Base-by-base conservation (phyloP, 1,284 basidiomycete species). In the Cryptococcus floricola region DNA sequence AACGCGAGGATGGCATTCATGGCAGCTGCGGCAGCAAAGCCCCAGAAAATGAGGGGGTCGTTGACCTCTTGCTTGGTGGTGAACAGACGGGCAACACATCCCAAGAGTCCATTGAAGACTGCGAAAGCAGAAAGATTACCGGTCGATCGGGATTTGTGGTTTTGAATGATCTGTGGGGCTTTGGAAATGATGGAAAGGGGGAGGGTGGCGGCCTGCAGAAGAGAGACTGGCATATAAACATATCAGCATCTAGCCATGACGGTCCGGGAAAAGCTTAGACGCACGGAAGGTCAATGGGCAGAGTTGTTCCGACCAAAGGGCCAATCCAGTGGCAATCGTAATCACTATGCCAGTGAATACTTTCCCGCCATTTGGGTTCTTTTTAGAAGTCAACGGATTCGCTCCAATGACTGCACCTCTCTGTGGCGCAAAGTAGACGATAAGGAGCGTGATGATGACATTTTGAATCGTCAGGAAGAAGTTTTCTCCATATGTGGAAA, bases 401-500 rank as follows among this genome's bases (percentile, higher is more conserved):
- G 47, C 44, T 12, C 46, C 46, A 18, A 56, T 51, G 14, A 52
- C 56, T 8, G 59, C 28, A 25, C 58, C 54, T 2, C 52, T 48
- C 0, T 62, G 53, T 0, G 60, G 52, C 1, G 69, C 65, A 58
- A 66, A 87, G 72, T 80, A 79, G 44, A 89, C 80, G 71, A 94
- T 91, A 68, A 91, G 85, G 63, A 89, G 79, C 31, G 87, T 89
- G 73, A 93, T 89, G 75, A 87, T 63, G 62, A 86, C 80, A 77
- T 93, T 92, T 74, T 93, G 90, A 46, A 90, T 67, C 25, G 88
- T 86, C 53, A 95, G 82, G 82, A 93, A 93, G 59, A 90, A 74
- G 79, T 92, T 94, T 75, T 95, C 91, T 69, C 94, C 94, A 63
- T 96, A 98, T 1, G 94, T 96, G 39, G 89, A 91, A 80, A 96